Evolutionary conservation across 352 stramenopile species (phyloP), one percentile per base, ranked within the genome.

Genomic region (Pythium aphanidermatum): DNA sequence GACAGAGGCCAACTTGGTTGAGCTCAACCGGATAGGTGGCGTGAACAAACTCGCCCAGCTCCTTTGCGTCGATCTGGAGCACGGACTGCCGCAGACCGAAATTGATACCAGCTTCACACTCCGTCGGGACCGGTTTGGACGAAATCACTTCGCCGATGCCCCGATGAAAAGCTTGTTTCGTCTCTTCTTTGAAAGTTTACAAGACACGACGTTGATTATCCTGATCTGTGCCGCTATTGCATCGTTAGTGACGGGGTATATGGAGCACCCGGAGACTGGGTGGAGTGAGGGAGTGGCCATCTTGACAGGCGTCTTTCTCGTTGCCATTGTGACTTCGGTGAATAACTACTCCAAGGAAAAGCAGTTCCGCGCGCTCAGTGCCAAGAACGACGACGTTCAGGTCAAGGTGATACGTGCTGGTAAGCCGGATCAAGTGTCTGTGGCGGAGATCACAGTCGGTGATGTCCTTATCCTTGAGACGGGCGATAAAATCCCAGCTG

Each of bases 341-440:
- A 98, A 98, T 59, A 95, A 99, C 55, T 98, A 99, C 72, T 91
- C 73, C n/a, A 96, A 96, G 45, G 83, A 96, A 52, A 83, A 92
- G 41, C 86, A 96, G 48, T 96, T 96, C 46, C 80, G 75, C 11
- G 74, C 71, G 1, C 55, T 92, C 8, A 96, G 82, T 34, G 82
- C 75, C 9, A 84, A 91, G 55, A 95, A 95, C 55, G 86, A 95
- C 40, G 80, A 96, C 39, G 79, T 95, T 2, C 58, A 75, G 13
- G 79, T 96, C 29, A 92, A 82, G 46, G 74, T 98, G 3, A 58
- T 90, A 13, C 69, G 77, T 9, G 64, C 65, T 11, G 74, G 77
- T 21, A 77, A 72, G 34, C 74, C 74, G 3, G 77, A 89, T 40
- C 69, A 88, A 43, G 61, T 87, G 2, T 49, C 70, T 5, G 83